phyloP scores from a whole-genome alignment of 2,329 filamentous ascomycete genomes.

The Talaromyces funiculosus region DNA sequence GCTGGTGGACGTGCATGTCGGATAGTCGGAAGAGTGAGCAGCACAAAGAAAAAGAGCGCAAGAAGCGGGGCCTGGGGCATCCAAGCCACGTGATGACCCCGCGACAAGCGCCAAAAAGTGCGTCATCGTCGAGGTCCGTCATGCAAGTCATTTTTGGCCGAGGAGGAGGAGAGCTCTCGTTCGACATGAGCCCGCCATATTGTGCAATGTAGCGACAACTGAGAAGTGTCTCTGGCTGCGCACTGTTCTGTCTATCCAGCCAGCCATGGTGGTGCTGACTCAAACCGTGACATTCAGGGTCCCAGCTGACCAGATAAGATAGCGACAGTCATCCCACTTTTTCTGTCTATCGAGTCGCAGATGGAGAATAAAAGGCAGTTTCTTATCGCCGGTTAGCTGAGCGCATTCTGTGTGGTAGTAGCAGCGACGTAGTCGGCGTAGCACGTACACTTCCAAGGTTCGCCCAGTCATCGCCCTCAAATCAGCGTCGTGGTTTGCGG shows the following conservation, averaged over 20 bases:
- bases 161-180: too few relatives aligned
- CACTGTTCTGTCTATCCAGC: not conserved
- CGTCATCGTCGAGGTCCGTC: slow-evolving; percentile 1
- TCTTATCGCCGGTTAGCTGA: not conserved
- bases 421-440: not conserved
- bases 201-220: not conserved
- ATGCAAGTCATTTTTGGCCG: not conserved
- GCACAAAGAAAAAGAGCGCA: not conserved
- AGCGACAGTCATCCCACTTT: not conserved
- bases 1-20: not conserved
- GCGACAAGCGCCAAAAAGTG: slow-evolving; percentile 3
- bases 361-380: not conserved
- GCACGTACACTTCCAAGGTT: not conserved
- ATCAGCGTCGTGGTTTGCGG: slow-evolving; percentile 4
- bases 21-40: not conserved
- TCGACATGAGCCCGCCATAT: not conserved
- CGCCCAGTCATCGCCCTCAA: not conserved
- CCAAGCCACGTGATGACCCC: slow-evolving; percentile 6
- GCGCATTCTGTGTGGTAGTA: not conserved
- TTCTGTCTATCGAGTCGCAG: not conserved
- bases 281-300: not conserved
- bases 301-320: not conserved
- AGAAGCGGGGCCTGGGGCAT: slow-evolving; percentile 2
- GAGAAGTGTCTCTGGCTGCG: not conserved
- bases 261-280: not conserved